Evolutionary conservation across 1,284 basidiomycete genomes (phyloP), one percentile per base, ranked within the genome.

Genomic region (Waitea zeae): DNA sequence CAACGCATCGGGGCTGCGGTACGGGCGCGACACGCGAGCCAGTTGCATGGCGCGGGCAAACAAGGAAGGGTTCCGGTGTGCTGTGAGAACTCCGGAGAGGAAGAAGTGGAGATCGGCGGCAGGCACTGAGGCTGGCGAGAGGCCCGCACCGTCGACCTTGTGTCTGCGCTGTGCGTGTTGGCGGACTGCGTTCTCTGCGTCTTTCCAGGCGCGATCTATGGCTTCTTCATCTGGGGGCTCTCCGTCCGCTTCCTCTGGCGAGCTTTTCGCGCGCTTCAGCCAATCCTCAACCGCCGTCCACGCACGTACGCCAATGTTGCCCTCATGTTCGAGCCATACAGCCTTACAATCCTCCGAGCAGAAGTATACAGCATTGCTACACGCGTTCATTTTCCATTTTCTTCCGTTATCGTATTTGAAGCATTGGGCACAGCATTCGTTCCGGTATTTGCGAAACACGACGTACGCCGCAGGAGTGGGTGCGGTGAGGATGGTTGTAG

Each of bases 361-460:
- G 29, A 30, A 30, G 15, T 9, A 30, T n/a, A 26, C 22, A 7
- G 22, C 22, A 26, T n/a, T n/a, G 22, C 7, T 26, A n/a, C 22
- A 26, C 29, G 29, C 29, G 14, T 7, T 9, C 9, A 30, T 7
- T 14, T 7, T 7, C 29, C 29, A 30, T 6, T 7, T 7, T 7
- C 29, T 7, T 7, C 29, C 29, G 9, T 7, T 7, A 14, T 30
- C 41, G 38, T 47, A 47, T 9, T 22, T 27, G 24, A 44, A 47
- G 36, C 46, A 47, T 33, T 38, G 36, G 3, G 38, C 40, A 32
- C 46, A 47, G 22, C 41, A 43, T 33, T 47, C 46, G 31, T 42
- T 42, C 17, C 41, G 35, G 30, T 39, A 47, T 1, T 37, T 27
- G 12, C 38, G 36, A 33, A 41, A 43, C 12, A 45, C 36, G 11